These are phyloP conservation scores for Avena atlantica DNA, from an alignment of 176 grass and related monocot genomes.

Conservation along the genomic window DNA sequence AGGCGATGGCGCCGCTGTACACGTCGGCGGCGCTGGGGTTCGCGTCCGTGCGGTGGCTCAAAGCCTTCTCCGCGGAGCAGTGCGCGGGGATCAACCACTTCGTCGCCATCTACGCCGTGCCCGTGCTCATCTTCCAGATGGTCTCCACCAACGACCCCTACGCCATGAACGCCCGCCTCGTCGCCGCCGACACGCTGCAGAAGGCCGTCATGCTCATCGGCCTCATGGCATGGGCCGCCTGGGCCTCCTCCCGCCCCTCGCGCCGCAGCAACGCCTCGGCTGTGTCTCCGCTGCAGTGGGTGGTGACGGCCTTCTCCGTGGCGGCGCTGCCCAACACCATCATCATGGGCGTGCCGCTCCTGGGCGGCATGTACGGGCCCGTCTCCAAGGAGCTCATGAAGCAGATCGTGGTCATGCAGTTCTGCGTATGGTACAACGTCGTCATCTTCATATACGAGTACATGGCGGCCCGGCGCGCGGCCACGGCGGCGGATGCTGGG, in stretches of 20 bases:
- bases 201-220: conserved; percentile 61
- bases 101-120: conserved; percentile 71
- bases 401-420: conserved; percentile 90
- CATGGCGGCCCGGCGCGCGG: conserved; percentile 59
- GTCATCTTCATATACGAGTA: conserved; percentile 92
- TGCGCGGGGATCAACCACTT: conserved; percentile 94
- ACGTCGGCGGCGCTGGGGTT: conserved; percentile 73
- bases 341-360: conserved; percentile 91
- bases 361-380: conserved; percentile 79
- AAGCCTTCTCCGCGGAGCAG: conserved; percentile 69
- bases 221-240: conserved; percentile 65
- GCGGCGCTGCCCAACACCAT: conserved; percentile 89
- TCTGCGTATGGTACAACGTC: conserved; percentile 89
- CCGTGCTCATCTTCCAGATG: conserved; percentile 81
- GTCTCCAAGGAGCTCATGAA: conserved; percentile 61
- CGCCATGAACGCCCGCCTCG: conserved; percentile 66
- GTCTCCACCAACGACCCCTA: conserved; percentile 82
- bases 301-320: conserved; percentile 80
- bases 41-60: conserved; percentile 61
- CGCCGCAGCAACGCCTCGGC: neutral
- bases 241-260: neutral
- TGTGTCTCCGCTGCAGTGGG: conserved; percentile 60
- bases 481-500: neutral
- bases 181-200: conserved; percentile 84
- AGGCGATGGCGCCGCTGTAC: conserved; percentile 94